phyloP scores from a whole-genome alignment of 768 basidiomycete genomes.

The Tricholoma terreum region DNA sequence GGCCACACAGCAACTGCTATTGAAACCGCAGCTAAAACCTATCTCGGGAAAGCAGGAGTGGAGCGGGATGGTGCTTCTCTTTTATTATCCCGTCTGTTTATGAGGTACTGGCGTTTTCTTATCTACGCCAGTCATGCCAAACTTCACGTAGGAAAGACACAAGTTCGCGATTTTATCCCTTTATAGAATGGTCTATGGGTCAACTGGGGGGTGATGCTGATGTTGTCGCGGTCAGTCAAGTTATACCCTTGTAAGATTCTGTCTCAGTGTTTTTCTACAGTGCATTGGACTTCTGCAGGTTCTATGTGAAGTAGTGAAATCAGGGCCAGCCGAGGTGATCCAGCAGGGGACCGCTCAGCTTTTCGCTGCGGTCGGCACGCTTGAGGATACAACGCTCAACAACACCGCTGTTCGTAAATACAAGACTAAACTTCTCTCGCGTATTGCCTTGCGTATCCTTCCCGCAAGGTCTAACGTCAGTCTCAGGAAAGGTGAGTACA shows the following conservation, averaged over 20 bases:
- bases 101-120: slow-evolving; percentile 48
- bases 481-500: slow-evolving; percentile 40
- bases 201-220: slow-evolving; percentile 38
- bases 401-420: slow-evolving; percentile 73
- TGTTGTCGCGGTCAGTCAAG: slow-evolving; percentile 46
- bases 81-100: slow-evolving; percentile 78
- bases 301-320: slow-evolving; percentile 67
- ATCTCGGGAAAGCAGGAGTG: slow-evolving; percentile 68
- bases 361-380: slow-evolving; percentile 39
- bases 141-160: slow-evolving; percentile 54
- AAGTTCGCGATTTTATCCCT: slow-evolving; percentile 43
- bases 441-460: slow-evolving; percentile 60
- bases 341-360: slow-evolving; percentile 41
- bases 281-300: slow-evolving; percentile 66
- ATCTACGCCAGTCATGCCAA: not conserved
- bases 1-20: slow-evolving; percentile 56
- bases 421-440: slow-evolving; percentile 63
- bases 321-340: slow-evolving; percentile 53
- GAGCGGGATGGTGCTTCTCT: slow-evolving; percentile 83
- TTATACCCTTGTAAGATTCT: not conserved
- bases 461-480: slow-evolving; percentile 40
- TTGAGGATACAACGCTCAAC: slow-evolving; percentile 40
- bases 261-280: slow-evolving; percentile 32
- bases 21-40: slow-evolving; percentile 54
- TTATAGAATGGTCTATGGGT: slow-evolving; percentile 47